These are phyloP conservation scores for Epicoccum sorghinum DNA, from an alignment of 2,329 filamentous ascomycete genomes.

Conservation along the genomic window DNA sequence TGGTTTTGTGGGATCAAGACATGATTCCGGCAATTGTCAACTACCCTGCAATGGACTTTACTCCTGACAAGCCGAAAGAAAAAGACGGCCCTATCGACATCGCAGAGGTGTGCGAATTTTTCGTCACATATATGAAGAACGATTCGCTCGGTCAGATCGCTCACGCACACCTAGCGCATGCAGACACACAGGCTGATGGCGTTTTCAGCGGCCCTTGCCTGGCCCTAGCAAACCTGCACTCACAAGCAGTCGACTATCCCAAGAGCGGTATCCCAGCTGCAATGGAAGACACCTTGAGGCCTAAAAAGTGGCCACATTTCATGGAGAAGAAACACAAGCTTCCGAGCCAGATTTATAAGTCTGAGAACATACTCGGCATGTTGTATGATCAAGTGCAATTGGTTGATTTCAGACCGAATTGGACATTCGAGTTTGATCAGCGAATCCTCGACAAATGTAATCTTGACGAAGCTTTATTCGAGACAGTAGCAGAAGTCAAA, in stretches of 20 bases:
- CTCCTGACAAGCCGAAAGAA: slow-evolving; percentile 61
- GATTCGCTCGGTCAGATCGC: slow-evolving; percentile 83
- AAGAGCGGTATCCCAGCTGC: slow-evolving; percentile 83
- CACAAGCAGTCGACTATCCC: slow-evolving; percentile 89
- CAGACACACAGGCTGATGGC: slow-evolving; percentile 68
- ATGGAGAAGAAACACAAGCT: slow-evolving; percentile 71
- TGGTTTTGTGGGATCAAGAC: slow-evolving; percentile 86
- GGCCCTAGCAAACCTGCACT: slow-evolving; percentile 79
- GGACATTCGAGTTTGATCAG: slow-evolving; percentile 74
- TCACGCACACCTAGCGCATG: slow-evolving; percentile 76
- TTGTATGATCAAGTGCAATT: slow-evolving; percentile 79
- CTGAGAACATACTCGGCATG: slow-evolving; percentile 73
- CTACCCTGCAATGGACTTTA: slow-evolving; percentile 77
- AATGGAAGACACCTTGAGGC: slow-evolving; percentile 67
- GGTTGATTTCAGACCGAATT: slow-evolving; percentile 75
- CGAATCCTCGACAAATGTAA: slow-evolving; percentile 71
- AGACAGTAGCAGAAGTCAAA: slow-evolving; percentile 71
- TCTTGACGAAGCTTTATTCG: slow-evolving; percentile 61
- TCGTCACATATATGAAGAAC: slow-evolving; percentile 91
- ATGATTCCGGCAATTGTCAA: slow-evolving; percentile 72
- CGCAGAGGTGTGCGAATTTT: slow-evolving; percentile 80
- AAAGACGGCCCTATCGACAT: slow-evolving; percentile 69
- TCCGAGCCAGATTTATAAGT: slow-evolving; percentile 64
- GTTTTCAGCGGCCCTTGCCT: slow-evolving; percentile 72
- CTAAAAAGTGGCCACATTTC: slow-evolving; percentile 79